Evolutionary conservation across 2,329 filamentous ascomycete species (phyloP), one percentile per base, ranked within the genome.

Genomic region (Cryphonectria carpinicola): DNA sequence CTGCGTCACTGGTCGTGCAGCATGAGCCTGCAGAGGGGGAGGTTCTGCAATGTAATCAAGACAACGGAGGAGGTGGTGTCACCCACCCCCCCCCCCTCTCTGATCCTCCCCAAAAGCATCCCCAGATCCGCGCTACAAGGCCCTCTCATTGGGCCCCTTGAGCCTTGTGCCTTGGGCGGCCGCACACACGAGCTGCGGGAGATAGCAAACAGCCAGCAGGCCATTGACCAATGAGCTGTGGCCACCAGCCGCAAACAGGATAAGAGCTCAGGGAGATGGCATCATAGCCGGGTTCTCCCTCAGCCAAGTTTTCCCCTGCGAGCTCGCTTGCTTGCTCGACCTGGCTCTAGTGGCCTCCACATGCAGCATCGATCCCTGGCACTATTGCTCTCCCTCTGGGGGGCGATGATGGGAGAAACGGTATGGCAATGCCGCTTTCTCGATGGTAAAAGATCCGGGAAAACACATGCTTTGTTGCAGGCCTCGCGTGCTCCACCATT

Each of bases 211-310:
- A 39, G 19, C 35, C 35, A 19, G 58, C 58, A 61, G 32, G 32
- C 35, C 58, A 61, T 61, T 72, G 68, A 66, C n/a, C 68, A 70
- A 68, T 72, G 65, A 43, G 41, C 35, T 22, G 39, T 66, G 37
- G 19, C 61, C 46, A 66, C 58, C 56, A 56, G 35, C 66, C 66
- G 64, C 69, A 72, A 71, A 71, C 71, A 72, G 71, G 66, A 72
- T 69, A 69, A 71, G 49, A 66, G 63, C 63, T 65, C 46, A 28
- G 60, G 46, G 37, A 43, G 61, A 71, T 72, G 67, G 61, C 71
- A 72, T 72, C 71, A 72, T 71, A 62, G 69, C 66, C 17, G 58
- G 71, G 66, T 66, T 70, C 37, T 62, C 46, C 65, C 63, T 35
- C 37, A 13, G 37, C 54, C 28, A 60, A 49, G 19, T 49, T 49